phyloP scores from a whole-genome alignment of 495 filamentous ascomycete species.

The Tuber microsphaerosporum region DNA sequence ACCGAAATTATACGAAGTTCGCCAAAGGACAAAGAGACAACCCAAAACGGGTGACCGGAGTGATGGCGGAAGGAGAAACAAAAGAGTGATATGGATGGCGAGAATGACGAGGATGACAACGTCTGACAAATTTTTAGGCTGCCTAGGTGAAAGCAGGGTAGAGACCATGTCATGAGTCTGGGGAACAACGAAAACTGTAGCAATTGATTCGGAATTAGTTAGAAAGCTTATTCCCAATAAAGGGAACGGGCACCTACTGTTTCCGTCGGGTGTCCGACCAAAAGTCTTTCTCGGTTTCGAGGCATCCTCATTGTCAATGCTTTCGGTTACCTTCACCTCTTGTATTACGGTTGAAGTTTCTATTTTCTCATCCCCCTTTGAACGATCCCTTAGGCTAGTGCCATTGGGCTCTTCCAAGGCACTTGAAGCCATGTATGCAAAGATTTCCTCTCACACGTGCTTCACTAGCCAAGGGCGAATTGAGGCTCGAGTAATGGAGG shows the following conservation, averaged over 20 bases:
- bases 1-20: slow-evolving; percentile 81
- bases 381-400: slow-evolving; percentile 29
- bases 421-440: slow-evolving; percentile 23
- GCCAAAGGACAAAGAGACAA: slow-evolving; percentile 81
- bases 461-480: slow-evolving; percentile 8
- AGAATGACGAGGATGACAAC: slow-evolving; percentile 72
- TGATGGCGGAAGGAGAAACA: slow-evolving; percentile 62
- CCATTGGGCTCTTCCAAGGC: slow-evolving; percentile 26
- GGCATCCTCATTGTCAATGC: slow-evolving; percentile 16
- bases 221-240: not conserved
- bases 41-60: slow-evolving; percentile 70
- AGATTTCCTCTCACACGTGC: slow-evolving; percentile 8
- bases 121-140: slow-evolving; percentile 92
- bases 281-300: slow-evolving; percentile 46
- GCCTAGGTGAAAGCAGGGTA: slow-evolving; percentile 85
- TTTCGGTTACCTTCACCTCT: not conserved
- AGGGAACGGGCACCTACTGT: slow-evolving; percentile 52
- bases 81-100: slow-evolving; percentile 60
- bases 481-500: not conserved
- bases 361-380: slow-evolving; percentile 1
- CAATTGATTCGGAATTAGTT: slow-evolving; percentile 11
- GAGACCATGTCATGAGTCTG: slow-evolving; percentile 99
- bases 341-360: slow-evolving; percentile 5
- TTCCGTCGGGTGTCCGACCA: slow-evolving; percentile 86
- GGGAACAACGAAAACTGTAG: slow-evolving; percentile 84